These are phyloP conservation scores for Globisporangium perplexum DNA, from an alignment of 352 stramenopile genomes.

Conservation along the genomic window DNA sequence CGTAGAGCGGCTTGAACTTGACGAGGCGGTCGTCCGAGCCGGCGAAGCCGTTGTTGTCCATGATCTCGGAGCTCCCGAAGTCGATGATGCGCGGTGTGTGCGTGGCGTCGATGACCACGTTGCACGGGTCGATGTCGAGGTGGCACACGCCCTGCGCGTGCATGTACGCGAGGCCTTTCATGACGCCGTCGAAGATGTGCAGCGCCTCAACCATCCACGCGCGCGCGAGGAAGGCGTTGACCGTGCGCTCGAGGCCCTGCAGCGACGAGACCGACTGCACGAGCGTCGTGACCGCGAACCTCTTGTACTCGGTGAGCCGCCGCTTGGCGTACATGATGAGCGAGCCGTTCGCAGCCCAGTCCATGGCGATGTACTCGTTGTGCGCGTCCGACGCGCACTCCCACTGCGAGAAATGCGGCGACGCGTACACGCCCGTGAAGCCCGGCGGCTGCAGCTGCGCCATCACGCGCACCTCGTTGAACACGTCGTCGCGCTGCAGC, in stretches of 20 bases:
- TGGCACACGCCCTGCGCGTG: conserved; percentile 75
- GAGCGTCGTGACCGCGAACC: conserved; percentile 48
- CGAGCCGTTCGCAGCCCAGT: conserved; percentile 63
- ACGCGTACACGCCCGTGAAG: conserved; percentile 49
- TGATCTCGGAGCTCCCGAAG: conserved; percentile 78
- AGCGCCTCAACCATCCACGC: conserved; percentile 70
- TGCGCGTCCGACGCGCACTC: conserved; percentile 52
- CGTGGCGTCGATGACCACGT: conserved; percentile 60
- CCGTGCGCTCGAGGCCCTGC: conserved; percentile 36
- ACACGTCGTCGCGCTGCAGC: conserved; percentile 67
- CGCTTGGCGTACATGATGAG: conserved; percentile 64
- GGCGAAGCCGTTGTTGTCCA: conserved; percentile 56
- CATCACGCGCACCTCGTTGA: conserved; percentile 80
- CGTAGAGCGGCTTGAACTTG: conserved; percentile 81
- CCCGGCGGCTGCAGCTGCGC: conserved; percentile 61
- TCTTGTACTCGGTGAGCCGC: conserved; percentile 62
- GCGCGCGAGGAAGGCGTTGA: conserved; percentile 55
- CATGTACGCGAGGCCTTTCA: conserved; percentile 72
- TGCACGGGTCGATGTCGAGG: conserved; percentile 75
- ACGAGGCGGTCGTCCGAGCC: conserved; percentile 46
- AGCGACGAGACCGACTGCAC: conserved; percentile 48
- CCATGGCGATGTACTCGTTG: conserved; percentile 82
- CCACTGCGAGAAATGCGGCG: conserved; percentile 66
- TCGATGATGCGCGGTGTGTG: conserved; percentile 63
- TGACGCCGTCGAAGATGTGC: conserved; percentile 56